Percentiles rank a stretch among this genome's conserved stretches.
phyloP scores from a whole-genome alignment of 2,329 filamentous ascomycete species.

The Fusarium palustre region DNA sequence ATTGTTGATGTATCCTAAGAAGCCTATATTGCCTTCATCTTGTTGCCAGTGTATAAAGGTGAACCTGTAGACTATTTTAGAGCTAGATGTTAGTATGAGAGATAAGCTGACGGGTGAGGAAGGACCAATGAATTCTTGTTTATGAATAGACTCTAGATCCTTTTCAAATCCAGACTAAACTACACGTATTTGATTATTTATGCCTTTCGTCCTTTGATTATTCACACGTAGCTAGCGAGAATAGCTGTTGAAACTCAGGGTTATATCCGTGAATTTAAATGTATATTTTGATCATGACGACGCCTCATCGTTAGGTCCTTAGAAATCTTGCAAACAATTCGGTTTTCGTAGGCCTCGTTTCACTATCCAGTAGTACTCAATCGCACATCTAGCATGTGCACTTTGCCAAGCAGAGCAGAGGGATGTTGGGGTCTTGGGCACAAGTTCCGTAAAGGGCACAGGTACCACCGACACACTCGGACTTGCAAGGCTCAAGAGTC shows the following conservation, averaged over 20 bases:
- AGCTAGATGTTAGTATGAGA: rapidly evolving
- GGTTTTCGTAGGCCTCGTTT: not conserved
- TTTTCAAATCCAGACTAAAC: too few species aligned
- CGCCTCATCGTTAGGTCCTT: not conserved
- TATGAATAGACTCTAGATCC: too few species aligned
- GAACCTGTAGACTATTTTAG: not conserved
- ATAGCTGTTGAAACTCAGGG: not conserved
- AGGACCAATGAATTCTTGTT: not conserved
- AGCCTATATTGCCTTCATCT: not conserved
- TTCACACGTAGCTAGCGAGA: not conserved
- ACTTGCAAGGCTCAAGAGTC: conserved; percentile 28
- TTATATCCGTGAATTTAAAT: not conserved
- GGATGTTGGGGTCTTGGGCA: not conserved
- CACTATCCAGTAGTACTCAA: too few species aligned
- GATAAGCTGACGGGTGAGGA: not conserved
- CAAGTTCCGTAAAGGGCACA: not conserved
- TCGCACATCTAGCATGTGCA: not conserved
- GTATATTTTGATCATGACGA: too few species aligned
- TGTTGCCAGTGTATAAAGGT: not conserved
- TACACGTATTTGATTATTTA: too few species aligned
- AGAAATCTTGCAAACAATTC: not conserved
- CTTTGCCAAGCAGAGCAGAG: conserved; percentile 8
- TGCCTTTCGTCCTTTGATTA: too few species aligned
- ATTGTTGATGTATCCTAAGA: not conserved
- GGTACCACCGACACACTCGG: conserved; percentile 7